These are phyloP conservation scores for Euphorbia tirucalli DNA, from an alignment of 345 rosid genomes.

Conservation along the genomic window DNA sequence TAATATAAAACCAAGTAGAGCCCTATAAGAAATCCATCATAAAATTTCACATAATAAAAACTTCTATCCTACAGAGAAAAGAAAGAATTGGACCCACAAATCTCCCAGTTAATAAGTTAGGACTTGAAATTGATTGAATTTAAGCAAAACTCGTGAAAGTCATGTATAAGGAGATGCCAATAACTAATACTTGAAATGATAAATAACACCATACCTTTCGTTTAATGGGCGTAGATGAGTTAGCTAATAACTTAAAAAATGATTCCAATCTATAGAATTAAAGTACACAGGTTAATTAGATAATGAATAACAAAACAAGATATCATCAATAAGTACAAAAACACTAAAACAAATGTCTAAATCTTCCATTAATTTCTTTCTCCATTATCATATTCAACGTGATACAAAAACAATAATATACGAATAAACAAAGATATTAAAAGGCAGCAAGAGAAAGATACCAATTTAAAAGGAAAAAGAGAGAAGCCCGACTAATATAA, in stretches of 20 bases:
- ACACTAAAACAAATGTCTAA: no score
- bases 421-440: no score
- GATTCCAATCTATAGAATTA: slow-evolving; percentile 57
- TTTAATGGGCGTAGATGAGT: slow-evolving; percentile 51
- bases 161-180: not conserved
- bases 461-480: no score
- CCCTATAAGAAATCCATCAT: no score
- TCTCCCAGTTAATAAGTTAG: not conserved
- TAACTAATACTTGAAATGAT: slow-evolving; percentile 4
- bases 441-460: no score
- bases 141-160: not conserved
- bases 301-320: slow-evolving; percentile 1
- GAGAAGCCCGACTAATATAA: no score
- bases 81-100: not conserved
- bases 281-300: slow-evolving; percentile 9
- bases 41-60: no score
- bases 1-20: not conserved
- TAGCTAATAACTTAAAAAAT: slow-evolving; percentile 68
- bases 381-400: no score
- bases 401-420: no score
- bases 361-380: no score
- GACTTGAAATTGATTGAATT: not conserved
- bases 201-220: slow-evolving; percentile 56
- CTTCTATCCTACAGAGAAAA: no score
- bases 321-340: not conserved